Evolutionary conservation across 2,329 filamentous ascomycete species (phyloP), one percentile per base, ranked within the genome.

Genomic region (Metarhizium sp.): DNA sequence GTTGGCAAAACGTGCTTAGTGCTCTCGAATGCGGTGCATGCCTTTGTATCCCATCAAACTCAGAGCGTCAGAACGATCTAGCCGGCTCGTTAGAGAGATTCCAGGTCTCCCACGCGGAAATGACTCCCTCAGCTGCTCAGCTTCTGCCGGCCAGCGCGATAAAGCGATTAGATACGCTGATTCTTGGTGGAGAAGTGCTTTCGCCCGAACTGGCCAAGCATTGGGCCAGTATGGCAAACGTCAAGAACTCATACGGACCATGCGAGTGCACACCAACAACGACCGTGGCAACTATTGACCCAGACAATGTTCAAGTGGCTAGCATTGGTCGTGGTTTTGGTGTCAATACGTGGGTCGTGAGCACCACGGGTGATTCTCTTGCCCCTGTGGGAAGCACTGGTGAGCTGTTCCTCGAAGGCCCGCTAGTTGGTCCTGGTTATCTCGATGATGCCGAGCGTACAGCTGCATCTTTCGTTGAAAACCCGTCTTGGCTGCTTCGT

Each of bases 341-440:
- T 14, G 59, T 55, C 13, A 52, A 53, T 3, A 52, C 52, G n/a
- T 64, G 62, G 62, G 54, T 65, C 7, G 61, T 2, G 36, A 65
- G 14, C 50, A 55, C 38, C 13, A 4, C 38, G 11, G 38, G 38
- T 29, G 53, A 60, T 16, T 51, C 55, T 16, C 56, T 65, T 3
- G 45, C 54, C 1, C 62, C 62, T 1, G 51, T 62, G 4, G 62
- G 62, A 1, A 59, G 57, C 34, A 50, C 55, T 7, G 63, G 63
- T 8, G 63, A 65, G 50, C 47, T 65, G 4, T 45, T 64, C 1
- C 54, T 65, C 10, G 57, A 62, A 51, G 59, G 61, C 2, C 76
- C 76, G 3, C 43, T 58, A 16, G 36, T 82, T 11, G 76, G 74
- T 32, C 66, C 73, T 29, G 75, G 77, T 38, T 82, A 81, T 55